These are phyloP conservation scores for Daedaleopsis sinensis DNA, from an alignment of 768 basidiomycete species.

Conservation along the genomic window DNA sequence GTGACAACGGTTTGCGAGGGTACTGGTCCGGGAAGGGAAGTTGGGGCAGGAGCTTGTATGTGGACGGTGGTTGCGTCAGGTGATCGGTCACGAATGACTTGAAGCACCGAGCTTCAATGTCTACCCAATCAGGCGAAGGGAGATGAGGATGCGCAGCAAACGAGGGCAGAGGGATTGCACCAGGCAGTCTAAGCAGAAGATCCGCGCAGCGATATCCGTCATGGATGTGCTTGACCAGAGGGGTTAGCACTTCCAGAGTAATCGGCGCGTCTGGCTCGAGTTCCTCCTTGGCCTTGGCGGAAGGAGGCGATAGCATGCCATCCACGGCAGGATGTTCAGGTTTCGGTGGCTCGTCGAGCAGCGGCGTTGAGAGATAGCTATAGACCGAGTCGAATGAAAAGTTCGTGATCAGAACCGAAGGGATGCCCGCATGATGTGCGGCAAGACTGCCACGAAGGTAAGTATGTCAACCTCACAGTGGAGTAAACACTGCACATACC, in stretches of 20 bases:
- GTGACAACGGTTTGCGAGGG: conserved; percentile 31
- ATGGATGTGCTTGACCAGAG: conserved; percentile 66
- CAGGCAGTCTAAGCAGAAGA: conserved; percentile 70
- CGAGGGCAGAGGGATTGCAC: conserved; percentile 76
- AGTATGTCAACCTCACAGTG: background rate
- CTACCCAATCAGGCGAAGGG: conserved; percentile 68
- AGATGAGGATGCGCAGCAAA: conserved; percentile 56
- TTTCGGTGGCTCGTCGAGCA: conserved; percentile 42
- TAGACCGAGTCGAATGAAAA: conserved; percentile 87
- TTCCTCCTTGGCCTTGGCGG: conserved; percentile 16
- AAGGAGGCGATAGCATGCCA: background rate
- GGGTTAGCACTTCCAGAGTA: conserved; percentile 47
- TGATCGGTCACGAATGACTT: conserved; percentile 45
- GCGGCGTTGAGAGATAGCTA: conserved; percentile 66
- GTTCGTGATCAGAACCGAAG: conserved; percentile 75
- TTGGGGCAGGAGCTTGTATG: conserved; percentile 42
- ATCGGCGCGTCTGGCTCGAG: conserved; percentile 59
- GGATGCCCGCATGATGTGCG: conserved; percentile 63
- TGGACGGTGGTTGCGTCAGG: conserved; percentile 38
- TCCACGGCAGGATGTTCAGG: conserved; percentile 5
- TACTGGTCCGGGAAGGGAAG: conserved; percentile 40
- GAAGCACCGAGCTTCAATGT: conserved; percentile 49
- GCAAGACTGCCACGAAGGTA: conserved; percentile 50
- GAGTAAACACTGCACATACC: conserved; percentile 50
- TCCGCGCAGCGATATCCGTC: conserved; percentile 73